Evolutionary conservation across 2,329 filamentous ascomycete genomes (phyloP), one percentile per base, ranked within the genome.

Genomic region (Endoconidiophora polonica): DNA sequence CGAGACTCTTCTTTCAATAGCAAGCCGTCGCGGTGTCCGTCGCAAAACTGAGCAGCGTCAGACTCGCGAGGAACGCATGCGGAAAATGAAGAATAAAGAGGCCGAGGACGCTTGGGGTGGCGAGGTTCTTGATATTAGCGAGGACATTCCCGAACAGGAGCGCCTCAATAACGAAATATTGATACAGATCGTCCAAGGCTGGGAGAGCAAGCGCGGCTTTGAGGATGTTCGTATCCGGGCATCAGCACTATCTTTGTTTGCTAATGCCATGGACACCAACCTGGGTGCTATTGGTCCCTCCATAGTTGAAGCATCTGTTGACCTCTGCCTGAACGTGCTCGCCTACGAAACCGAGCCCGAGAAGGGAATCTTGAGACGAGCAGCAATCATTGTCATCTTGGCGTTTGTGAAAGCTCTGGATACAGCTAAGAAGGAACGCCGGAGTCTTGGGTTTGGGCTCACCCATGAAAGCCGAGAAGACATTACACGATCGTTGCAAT

Each of bases 221-320:
- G 82, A 86, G 60, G 82, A 86, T 58, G 67, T 85, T 10, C 71
- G 83, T 3, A 73, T 87, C 56, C 75, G 83, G 1, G 66, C 80
- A 12, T 85, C 81, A 20, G 78, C 81, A 3, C 61, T 87, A 5
- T 81, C 79, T 3, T 71, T 86, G 44, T 67, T 86, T 41, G 73
- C 74, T 0, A 64, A 65, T 1, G 69, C 70, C 0, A 61, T 85
- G 23, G 79, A 85, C 59, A 73, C 69, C 1, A 79, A 78, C 55
- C 64, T 80, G 3, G 63, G 65, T 1, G 77, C 76, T 0, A 61
- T 81, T 23, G 73, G 74, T 1, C 60, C 75, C 0, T 60, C 64
- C 5, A 57, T 77, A 14, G 68, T 76, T 10, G 72, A 73, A 7
- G 68, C 68, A 2, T 71, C 72, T 1, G 66, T 86, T 9, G 81